Percentiles rank a stretch among this genome's conserved stretches.
Evolutionary conservation across 352 stramenopile species (phyloP).

Genomic region (Phytophthora vignae): DNA sequence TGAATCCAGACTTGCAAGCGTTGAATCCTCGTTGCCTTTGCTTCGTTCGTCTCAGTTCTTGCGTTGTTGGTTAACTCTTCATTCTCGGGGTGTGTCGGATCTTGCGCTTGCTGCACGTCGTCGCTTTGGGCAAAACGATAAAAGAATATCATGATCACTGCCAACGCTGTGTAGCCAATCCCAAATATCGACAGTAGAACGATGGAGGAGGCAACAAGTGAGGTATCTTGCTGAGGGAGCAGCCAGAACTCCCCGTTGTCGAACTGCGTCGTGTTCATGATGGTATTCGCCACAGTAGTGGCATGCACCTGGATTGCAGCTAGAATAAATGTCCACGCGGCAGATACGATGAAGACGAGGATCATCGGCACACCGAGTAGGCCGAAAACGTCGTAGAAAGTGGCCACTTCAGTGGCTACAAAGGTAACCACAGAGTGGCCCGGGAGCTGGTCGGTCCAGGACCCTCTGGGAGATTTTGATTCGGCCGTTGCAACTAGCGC

Average conservation of each 20-base stretch:
- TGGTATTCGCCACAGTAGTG: conserved; percentile 33
- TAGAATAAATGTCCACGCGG: conserved; percentile 38
- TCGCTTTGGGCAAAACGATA: conserved; percentile 8
- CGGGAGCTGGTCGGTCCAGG: no score
- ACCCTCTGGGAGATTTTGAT: no score
- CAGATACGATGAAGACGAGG: conserved; percentile 41
- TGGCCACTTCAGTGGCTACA: conserved; percentile 17
- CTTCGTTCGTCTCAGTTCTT: no score
- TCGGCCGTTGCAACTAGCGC: no score
- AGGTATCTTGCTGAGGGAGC: conserved; percentile 29
- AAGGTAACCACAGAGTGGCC: conserved; percentile 4
- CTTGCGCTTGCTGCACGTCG: background rate
- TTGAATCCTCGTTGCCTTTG: no score
- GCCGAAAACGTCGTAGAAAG: conserved; percentile 47
- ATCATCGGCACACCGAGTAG: conserved; percentile 48
- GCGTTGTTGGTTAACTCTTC: no score
- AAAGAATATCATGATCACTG: conserved; percentile 42
- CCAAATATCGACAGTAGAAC: conserved; percentile 42
- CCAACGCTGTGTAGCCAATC: conserved; percentile 38
- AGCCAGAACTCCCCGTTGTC: conserved; percentile 62
- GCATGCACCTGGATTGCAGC: conserved; percentile 46
- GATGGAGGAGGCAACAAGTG: conserved; percentile 26
- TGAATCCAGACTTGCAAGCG: conserved; percentile 12
- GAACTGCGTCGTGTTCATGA: conserved; percentile 51
- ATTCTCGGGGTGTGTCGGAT: background rate